phyloP scores from a whole-genome alignment of 768 basidiomycete species.

The Termitomyces sp. region DNA sequence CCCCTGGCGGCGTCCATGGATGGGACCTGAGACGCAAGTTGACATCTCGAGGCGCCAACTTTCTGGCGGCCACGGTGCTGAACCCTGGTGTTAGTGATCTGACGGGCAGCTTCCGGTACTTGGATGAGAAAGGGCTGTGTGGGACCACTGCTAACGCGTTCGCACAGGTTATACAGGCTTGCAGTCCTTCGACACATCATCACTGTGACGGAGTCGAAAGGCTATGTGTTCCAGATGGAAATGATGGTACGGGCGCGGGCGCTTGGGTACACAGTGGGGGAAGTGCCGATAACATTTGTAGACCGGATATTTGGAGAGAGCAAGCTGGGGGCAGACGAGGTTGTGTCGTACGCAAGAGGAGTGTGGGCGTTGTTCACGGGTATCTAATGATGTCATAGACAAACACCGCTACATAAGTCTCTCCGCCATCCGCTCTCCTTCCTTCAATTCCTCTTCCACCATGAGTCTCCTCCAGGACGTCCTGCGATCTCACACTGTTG shows the following conservation, averaged over 20 bases:
- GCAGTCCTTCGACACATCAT: conserved; percentile 81
- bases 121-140: neutral
- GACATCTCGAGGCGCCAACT: conserved; percentile 86
- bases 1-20: conserved; percentile 83
- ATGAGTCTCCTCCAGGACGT: conserved; percentile 73
- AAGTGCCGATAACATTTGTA: conserved; percentile 92
- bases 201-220: conserved; percentile 76
- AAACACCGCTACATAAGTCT: neutral
- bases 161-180: conserved; percentile 64
- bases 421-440: neutral
- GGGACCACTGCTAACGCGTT: neutral
- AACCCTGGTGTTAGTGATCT: conserved; percentile 86
- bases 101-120: conserved; percentile 84
- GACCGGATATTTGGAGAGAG: conserved; percentile 93
- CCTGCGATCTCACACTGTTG: conserved; percentile 43
- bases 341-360: conserved; percentile 83
- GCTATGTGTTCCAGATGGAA: conserved; percentile 98
- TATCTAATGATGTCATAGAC: conserved; percentile 40
- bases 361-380: conserved; percentile 76
- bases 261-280: conserved; percentile 81
- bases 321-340: conserved; percentile 84
- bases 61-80: conserved; percentile 80
- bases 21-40: conserved; percentile 92
- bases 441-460: conserved; percentile 10
- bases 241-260: conserved; percentile 91